Conservation (phyloP, 1,284 basidiomycete genomes). For the Microstroma glucosiphilum region DNA sequence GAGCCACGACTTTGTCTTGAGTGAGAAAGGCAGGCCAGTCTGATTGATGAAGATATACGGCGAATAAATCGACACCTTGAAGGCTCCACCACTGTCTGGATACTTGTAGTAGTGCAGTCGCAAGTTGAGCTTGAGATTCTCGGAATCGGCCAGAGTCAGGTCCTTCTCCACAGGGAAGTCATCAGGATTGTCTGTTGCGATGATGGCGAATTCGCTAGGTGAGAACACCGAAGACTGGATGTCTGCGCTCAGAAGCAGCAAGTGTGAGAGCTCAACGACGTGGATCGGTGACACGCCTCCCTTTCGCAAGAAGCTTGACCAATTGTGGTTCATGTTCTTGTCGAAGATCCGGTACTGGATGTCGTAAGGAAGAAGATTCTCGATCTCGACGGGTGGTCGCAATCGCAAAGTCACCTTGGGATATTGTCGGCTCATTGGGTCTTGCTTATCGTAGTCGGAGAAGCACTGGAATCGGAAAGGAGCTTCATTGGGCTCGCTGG, state of each 20-base stretch:
- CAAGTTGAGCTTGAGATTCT: conserved; percentile 72
- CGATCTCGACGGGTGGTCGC: conserved; percentile 90
- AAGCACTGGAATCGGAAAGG: conserved; percentile 94
- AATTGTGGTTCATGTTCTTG: conserved; percentile 79
- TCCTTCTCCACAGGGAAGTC: conserved; percentile 77
- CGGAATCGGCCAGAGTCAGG: conserved; percentile 68
- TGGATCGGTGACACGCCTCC: conserved; percentile 96
- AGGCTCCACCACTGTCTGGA: conserved; percentile 90
- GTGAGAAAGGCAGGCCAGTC: conserved; percentile 74
- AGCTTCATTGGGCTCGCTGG: conserved; percentile 73
- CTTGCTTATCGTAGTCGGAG: conserved; percentile 70
- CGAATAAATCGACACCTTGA: conserved; percentile 92
- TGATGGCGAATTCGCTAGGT: conserved; percentile 96
- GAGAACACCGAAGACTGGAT: conserved; percentile 77
- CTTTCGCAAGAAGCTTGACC: conserved; percentile 79
- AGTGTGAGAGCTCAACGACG: conserved; percentile 87
- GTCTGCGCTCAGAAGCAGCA: conserved; percentile 83
- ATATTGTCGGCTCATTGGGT: conserved; percentile 58
- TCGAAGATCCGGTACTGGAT: conserved; percentile 91
- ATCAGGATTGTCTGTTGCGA: conserved; percentile 86
- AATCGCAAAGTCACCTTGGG: conserved; percentile 79
- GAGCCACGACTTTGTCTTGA: conserved; percentile 69
- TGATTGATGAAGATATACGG: conserved; percentile 93
- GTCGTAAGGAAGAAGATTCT: conserved; percentile 93
- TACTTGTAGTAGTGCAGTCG: conserved; percentile 72